phyloP scores from a whole-genome alignment of 441 rosid species.

The Kokia cookei region DNA sequence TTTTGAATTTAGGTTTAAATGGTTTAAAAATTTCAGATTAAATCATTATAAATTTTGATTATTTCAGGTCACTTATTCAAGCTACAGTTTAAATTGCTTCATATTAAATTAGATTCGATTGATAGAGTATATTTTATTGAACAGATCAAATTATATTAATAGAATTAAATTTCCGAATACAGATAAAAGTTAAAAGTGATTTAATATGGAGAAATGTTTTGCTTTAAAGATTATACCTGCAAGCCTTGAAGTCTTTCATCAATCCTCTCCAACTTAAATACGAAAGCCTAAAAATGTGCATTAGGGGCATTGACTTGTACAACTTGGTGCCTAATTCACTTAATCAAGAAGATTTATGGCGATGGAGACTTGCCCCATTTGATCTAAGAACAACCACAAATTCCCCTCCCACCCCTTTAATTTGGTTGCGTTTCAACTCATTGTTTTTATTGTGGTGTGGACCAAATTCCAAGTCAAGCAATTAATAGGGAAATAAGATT shows the following conservation, averaged over 20 bases:
- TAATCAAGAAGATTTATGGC: background rate
- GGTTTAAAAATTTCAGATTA: too few species aligned
- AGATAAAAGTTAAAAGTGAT: too few species aligned
- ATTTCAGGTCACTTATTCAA: too few species aligned
- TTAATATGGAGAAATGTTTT: too few species aligned
- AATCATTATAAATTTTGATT: too few species aligned
- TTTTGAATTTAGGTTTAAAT: too few species aligned
- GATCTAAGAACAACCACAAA: background rate
- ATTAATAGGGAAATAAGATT: background rate
- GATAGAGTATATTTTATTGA: too few species aligned
- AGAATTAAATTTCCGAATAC: too few species aligned
- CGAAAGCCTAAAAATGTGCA: conserved; percentile 7
- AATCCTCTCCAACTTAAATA: conserved; percentile 21
- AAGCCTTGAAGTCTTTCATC: background rate
- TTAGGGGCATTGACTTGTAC: conserved; percentile 24
- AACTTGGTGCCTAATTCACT: conserved; percentile 19
- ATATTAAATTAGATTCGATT: too few species aligned
- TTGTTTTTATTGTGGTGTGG: background rate
- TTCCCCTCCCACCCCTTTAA: background rate
- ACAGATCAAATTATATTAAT: too few species aligned
- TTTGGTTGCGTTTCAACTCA: background rate
- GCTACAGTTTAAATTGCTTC: too few species aligned
- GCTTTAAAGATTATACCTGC: too few species aligned
- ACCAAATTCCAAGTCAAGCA: background rate
- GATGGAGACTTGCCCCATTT: conserved; percentile 9